Evolutionary conservation across 768 basidiomycete species (phyloP), one percentile per base, ranked within the genome.

Genomic region (Trametes elegans): DNA sequence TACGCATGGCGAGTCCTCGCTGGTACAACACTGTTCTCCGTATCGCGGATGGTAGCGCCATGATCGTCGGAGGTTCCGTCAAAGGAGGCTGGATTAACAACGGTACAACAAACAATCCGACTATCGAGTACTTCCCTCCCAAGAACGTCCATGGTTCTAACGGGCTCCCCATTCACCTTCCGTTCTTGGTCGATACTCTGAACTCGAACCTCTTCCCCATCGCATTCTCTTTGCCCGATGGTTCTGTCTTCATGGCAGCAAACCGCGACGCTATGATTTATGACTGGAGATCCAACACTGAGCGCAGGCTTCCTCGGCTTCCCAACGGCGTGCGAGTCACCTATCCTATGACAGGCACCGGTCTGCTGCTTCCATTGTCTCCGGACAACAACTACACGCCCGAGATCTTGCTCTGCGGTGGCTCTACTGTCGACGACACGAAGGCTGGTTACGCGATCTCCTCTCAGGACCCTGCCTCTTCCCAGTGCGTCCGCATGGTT

Each of bases 61-160:
- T 90, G 80, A 87, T 93, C 40, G 77, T 93, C 38, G 90, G 90
- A 1, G 90, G 90, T 14, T 87, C 89, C 7, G 83, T 77, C 61
- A 87, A 83, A 66, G 90, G 90, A 7, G 90, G 89, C 9, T 92
- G 89, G 88, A 90, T 90, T 59, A 91, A 91, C 66, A 92, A 91
- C 52, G 78, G 74, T 23, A 88, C 88, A 3, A 80, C 81, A 55
- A 88, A 90, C 72, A 91, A 91, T 64, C 89, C 90, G 3, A 90
- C 88, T 0, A 69, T 88, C 59, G 88, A 91, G 68, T 93, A 81
- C 70, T 94, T 78, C 67, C 92, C 92, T 27, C 86, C 91, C 1
- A 93, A 93, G 68, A 73, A 76, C 49, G 82, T 90, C 43, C 76
- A 84, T 55, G 79, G 78, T 14, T 84, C 79, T 3, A 80, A 83